Evolutionary conservation across 495 filamentous ascomycete species (phyloP), one percentile per base, ranked within the genome.

Genomic region (Penicillium desertorum): DNA sequence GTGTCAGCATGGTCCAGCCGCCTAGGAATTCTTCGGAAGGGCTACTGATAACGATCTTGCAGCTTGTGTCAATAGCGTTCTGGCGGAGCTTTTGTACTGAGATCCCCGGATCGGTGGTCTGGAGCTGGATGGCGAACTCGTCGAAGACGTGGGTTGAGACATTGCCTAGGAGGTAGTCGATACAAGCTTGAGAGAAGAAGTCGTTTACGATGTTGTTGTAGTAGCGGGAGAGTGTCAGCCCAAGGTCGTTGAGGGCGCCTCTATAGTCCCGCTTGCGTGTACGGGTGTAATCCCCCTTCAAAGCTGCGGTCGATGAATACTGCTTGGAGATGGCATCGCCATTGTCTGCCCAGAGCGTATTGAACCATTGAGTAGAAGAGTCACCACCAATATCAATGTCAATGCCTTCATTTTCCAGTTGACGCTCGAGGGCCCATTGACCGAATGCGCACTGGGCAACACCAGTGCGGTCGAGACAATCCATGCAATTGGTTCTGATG

Each of bases 211-310:
- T 91, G 62, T 96, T 96, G 69, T 81, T 79, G 62, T 77, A 81
- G 63, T 79, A 73, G 7, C 76, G 73, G 11, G 88, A 89, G 11
- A 98, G 76, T 0, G 91, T 96, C 17, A 98, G 73, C 0, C 90
- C 88, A n/a, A 96, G 83, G 67, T 98, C 93, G n/a, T 91, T 93
- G 50, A 98, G 74, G 3, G 91, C 91, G 10, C 93, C 93, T n/a
- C 88, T 83, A 60, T 94, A 91, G 68, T 97, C 86, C 27, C 93
- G 86, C 76, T 94, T 94, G 37, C 86, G 79, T 4, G 93, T 97
- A 27, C 93, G 81, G 9, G 94, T 97, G 62, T 90, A 98, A 71
- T 98, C 94, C 5, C 93, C 93, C 69, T 98, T 98, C 66, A 98
- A 80, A 0, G 93, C 93, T 4, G 91, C 90, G 0, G 93, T 96